Percentiles rank a stretch among this genome's conserved stretches.
phyloP scores from a whole-genome alignment of 2,329 filamentous ascomycete genomes.

The Zalaria obscura region DNA sequence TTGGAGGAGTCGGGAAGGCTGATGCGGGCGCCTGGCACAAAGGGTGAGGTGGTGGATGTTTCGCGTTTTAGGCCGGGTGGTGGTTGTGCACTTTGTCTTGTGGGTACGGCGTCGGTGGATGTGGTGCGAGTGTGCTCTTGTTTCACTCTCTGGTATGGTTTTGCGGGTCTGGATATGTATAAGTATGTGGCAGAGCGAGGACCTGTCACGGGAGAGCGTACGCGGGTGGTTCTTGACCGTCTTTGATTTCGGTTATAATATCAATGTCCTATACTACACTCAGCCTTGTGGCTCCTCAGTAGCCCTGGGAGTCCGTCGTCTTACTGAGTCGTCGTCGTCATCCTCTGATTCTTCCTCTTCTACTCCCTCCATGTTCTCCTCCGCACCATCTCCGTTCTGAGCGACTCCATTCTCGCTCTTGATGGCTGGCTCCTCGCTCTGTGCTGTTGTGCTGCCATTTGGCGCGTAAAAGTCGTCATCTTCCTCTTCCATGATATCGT shows the following conservation, averaged over 20 bases:
- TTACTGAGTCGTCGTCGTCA: conserved; percentile 25
- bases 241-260: conserved; percentile 36
- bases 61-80: conserved; percentile 9
- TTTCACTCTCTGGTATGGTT: conserved; percentile 9
- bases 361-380: conserved; percentile 24
- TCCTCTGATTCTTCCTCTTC: conserved; percentile 31
- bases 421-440: conserved; percentile 10
- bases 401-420: conserved; percentile 10
- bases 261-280: conserved; percentile 30
- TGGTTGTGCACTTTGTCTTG: conserved; percentile 24
- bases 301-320: conserved; percentile 1
- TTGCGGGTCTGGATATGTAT: conserved; percentile 4
- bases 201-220: conserved; percentile 7
- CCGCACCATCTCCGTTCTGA: conserved; percentile 21
- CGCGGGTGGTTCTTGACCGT: conserved; percentile 22
- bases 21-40: conserved; percentile 1
- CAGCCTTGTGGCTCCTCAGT: not conserved
- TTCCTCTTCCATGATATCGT: conserved; percentile 32
- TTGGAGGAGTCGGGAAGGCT: conserved; percentile 34
- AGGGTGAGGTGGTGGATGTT: conserved; percentile 2
- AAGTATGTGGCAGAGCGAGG: not conserved
- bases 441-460: conserved; percentile 6
- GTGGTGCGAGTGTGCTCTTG: conserved; percentile 11
- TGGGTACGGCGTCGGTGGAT: conserved; percentile 10
- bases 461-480: conserved; percentile 36